Percentiles rank a stretch among this genome's conserved stretches.
phyloP scores from a whole-genome alignment of 805 yeast species.

The Alloascoidea hylecoeti region DNA sequence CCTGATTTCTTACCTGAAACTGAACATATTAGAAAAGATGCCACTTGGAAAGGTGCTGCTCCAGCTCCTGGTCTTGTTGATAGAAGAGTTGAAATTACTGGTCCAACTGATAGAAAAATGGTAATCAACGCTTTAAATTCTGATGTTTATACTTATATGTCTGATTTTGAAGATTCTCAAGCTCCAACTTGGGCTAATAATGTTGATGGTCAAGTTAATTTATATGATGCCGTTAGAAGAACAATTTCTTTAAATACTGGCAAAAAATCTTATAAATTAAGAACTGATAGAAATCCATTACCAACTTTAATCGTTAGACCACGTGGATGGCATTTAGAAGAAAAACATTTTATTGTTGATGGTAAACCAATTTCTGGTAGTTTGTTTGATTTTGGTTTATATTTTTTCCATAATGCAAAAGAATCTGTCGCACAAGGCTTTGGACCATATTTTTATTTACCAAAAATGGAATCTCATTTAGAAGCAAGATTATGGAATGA shows the following conservation, averaged over 20 bases:
- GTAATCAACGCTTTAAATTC: constrained; percentile 62
- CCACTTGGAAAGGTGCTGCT: constrained; percentile 58
- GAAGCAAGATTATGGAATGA: constrained; percentile 72
- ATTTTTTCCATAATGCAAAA: constrained; percentile 55
- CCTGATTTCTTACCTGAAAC: constrained; percentile 65
- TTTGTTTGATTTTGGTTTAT: constrained; percentile 55
- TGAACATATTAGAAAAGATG: constrained; percentile 42
- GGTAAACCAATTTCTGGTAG: constrained; percentile 57
- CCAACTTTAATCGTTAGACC: constrained; percentile 41
- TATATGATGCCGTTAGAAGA: constrained; percentile 54
- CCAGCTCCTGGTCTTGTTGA: constrained; percentile 57
- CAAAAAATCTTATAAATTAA: constrained; percentile 32
- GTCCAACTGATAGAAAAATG: constrained; percentile 67
- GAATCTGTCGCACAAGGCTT: constrained; percentile 41
- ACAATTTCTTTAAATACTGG: constrained; percentile 25
- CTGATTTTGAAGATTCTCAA: constrained; percentile 62
- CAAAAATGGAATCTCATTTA: constrained; percentile 66
- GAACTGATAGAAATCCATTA: constrained; percentile 24
- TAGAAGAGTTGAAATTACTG: constrained; percentile 64
- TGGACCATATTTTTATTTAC: constrained; percentile 63
- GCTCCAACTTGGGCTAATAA: constrained; percentile 60
- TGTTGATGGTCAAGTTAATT: constrained; percentile 56
- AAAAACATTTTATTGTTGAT: constrained; percentile 50
- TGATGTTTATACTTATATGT: constrained; percentile 60
- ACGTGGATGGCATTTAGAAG: constrained; percentile 66